phyloP scores from a whole-genome alignment of 1,284 basidiomycete species.

The Puccinia horiana region DNA sequence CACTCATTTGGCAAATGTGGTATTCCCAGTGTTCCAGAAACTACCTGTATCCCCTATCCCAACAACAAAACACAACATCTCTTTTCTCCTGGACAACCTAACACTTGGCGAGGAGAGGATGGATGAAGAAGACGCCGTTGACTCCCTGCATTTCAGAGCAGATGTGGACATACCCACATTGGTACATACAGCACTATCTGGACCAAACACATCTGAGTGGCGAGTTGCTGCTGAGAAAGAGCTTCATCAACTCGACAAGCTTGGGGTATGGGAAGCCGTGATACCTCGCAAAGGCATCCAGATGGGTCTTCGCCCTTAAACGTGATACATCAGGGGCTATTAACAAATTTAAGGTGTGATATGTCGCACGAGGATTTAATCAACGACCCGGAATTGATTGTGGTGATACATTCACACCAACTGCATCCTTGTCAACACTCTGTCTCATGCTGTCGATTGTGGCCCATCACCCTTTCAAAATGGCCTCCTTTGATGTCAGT shows the following conservation, averaged over 20 bases:
- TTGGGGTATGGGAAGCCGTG: neutral
- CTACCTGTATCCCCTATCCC: neutral
- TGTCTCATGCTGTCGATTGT: neutral
- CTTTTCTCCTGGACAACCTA: constrained; percentile 1
- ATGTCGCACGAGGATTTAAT: constrained; percentile 7
- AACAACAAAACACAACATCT: neutral
- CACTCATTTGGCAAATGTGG: neutral
- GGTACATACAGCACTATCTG: neutral
- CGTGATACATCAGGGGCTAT: neutral
- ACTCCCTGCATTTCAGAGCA: neutral
- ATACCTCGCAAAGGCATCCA: neutral
- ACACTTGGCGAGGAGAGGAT: neutral
- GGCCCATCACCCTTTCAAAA: neutral
- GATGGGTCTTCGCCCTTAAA: constrained; percentile 28
- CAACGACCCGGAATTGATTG: constrained; percentile 20
- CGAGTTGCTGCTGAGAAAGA: neutral
- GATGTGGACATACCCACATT: neutral
- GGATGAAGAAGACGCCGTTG: neutral
- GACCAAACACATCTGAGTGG: neutral
- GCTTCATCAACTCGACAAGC: neutral
- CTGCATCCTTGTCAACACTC: neutral
- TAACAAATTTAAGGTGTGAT: constrained; percentile 3
- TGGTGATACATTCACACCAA: neutral
- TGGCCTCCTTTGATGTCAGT: constrained; percentile 17
- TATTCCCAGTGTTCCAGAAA: neutral